A percentile compares a stretch with the other conserved stretches of the same genome.
Evolutionary conservation across 495 filamentous ascomycete species (phyloP).

Genomic region (Darksidea phi): DNA sequence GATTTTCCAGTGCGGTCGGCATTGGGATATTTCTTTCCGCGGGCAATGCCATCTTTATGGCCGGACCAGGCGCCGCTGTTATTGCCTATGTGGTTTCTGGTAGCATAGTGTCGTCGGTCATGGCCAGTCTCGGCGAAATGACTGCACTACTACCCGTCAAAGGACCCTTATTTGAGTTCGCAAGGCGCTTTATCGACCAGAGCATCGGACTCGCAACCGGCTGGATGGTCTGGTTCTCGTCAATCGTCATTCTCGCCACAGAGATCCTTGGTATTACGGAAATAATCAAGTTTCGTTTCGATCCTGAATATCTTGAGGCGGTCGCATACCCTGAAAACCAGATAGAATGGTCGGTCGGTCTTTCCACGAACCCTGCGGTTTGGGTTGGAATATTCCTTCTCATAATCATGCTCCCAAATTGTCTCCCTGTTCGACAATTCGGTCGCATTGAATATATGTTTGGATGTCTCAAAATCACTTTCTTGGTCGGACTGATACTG

Average conservation of each 20-base stretch:
- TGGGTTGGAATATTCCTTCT: constrained; percentile 46
- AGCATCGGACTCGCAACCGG: constrained; percentile 50
- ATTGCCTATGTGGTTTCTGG: constrained; percentile 49
- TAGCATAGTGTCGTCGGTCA: constrained; percentile 51
- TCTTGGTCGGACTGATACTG: constrained; percentile 48
- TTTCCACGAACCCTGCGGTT: constrained; percentile 44
- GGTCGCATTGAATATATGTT: constrained; percentile 51
- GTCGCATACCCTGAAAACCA: constrained; percentile 41
- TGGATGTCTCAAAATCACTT: constrained; percentile 48
- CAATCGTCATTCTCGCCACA: constrained; percentile 41
- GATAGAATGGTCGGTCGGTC: constrained; percentile 41
- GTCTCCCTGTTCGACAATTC: constrained; percentile 49
- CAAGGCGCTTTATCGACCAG: constrained; percentile 48
- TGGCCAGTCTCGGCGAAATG: constrained; percentile 52
- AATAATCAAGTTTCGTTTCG: constrained; percentile 47
- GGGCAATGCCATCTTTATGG: constrained; percentile 43
- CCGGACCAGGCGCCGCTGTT: constrained; percentile 42
- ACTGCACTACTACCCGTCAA: constrained; percentile 52
- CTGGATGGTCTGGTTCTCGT: constrained; percentile 54
- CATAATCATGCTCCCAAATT: constrained; percentile 43
- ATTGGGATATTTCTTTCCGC: constrained; percentile 44
- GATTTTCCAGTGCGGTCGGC: constrained; percentile 39
- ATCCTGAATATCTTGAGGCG: constrained; percentile 41
- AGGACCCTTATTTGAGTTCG: constrained; percentile 51
- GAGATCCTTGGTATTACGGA: constrained; percentile 47